phyloP scores from a whole-genome alignment of 306 rosid species.

The Cicer cuneatum region DNA sequence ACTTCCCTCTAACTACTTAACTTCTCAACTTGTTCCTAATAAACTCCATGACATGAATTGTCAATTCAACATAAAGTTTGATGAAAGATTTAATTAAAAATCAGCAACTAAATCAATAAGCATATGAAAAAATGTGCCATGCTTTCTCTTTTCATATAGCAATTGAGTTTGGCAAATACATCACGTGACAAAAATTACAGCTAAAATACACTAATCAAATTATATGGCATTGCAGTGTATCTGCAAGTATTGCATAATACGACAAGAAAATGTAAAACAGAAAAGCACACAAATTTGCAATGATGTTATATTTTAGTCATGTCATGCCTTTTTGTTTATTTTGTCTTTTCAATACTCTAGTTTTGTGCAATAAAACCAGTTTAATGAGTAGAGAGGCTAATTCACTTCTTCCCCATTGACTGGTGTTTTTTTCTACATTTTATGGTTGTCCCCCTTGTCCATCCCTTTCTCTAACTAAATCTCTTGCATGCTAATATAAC shows the following conservation, averaged over 20 bases:
- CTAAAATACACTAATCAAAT: background rate
- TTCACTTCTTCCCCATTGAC: background rate
- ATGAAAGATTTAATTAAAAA: background rate
- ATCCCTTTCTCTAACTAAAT: background rate
- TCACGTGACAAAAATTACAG: background rate
- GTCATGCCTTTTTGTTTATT: background rate
- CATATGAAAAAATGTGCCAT: background rate
- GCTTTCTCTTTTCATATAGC: background rate
- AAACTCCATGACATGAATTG: background rate
- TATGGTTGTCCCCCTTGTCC: background rate
- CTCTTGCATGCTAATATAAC: conserved; percentile 1
- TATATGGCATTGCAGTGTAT: background rate
- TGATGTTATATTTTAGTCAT: background rate
- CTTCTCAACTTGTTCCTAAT: conserved; percentile 4
- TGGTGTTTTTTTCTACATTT: background rate
- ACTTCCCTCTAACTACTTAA: background rate
- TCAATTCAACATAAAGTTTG: background rate
- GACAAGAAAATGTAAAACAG: background rate
- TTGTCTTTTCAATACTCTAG: background rate
- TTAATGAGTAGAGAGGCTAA: background rate
- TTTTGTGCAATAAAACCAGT: background rate
- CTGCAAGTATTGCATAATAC: background rate
- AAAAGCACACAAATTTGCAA: background rate
- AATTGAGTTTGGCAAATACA: background rate
- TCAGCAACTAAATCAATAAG: background rate